Base-by-base conservation (phyloP, 345 rosid genomes). In the Salix udensis region DNA sequence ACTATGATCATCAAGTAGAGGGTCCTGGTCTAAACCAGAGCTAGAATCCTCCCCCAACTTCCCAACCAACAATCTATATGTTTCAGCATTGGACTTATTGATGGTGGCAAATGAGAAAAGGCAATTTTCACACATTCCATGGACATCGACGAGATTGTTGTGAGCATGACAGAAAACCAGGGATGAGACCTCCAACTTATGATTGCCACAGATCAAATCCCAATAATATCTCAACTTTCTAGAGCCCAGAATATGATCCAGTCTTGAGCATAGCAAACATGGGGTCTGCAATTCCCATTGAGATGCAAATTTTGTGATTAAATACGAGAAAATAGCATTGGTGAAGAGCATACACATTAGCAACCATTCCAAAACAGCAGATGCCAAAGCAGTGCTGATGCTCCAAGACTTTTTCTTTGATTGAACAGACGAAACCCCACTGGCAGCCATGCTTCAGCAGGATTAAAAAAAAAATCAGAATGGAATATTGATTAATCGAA, bases 171-270 rank as follows among this genome's bases (percentile, higher is more conserved):
- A 96, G 62, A 85, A 84, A 74, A 91, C 97, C 62, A 96, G 82
- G 13, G 95, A 92, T 2, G 99, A 91, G 75, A 94, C 90, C 78
- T 94, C 97, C 61, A 88, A 86, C 88, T 90, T 92, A 84, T 96
- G 99, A 62, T 83, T 82, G 67, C 88, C 30, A 26, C 99, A 96
- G 68, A 96, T 82, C 85, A 90, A 82, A 74, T 96, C 97, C 94
- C 90, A 83, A 34, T 89, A 88, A 66, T 79, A 68, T 69, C 85
- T 94, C 60, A 61, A 53, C 74, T 83, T 82, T 78, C 81, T 79
- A 23, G 74, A 83, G 62, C 93, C 91, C 2, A 92, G 76, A 68
- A 96, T 84, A 74, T 89, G 97, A 85, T 96, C 99, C 31, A 96
- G 97, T 71, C 92, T 88, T 21, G 98, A 91, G 83, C 99, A 96